Percentiles rank a stretch among this genome's conserved stretches.
These are phyloP conservation scores for Tolypocladium guangdongense DNA, from an alignment of 2,329 filamentous ascomycete species.

Conservation along the genomic window DNA sequence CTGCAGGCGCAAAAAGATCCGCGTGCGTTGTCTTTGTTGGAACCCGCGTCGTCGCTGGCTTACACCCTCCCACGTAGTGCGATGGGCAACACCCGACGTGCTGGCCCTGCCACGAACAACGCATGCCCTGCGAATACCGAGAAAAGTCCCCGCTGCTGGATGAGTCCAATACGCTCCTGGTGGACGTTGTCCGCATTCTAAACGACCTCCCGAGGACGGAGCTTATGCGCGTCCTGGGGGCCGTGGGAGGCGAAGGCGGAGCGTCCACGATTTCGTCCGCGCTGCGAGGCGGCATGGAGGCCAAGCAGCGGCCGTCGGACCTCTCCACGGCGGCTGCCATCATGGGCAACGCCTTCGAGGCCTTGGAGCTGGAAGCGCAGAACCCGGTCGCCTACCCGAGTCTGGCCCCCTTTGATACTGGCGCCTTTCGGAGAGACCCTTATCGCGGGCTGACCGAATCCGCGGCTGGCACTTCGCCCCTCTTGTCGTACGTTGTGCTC, in stretches of 20 bases:
- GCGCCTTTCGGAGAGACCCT: background rate
- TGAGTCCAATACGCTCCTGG: constrained; percentile 3
- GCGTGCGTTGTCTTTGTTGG: constrained; percentile 5
- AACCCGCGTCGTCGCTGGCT: background rate
- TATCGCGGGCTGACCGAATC: background rate
- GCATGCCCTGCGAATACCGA: constrained; percentile 7
- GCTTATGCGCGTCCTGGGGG: constrained; percentile 8
- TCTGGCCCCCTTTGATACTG: background rate
- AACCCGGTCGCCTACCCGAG: constrained; percentile 12
- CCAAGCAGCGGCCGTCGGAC: background rate
- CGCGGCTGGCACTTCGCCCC: background rate
- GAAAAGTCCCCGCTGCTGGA: constrained; percentile 6
- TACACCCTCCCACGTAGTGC: constrained; percentile 4
- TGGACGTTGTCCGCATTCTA: constrained; percentile 15
- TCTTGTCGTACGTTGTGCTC: background rate
- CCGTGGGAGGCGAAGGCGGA: constrained; percentile 11
- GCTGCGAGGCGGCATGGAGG: constrained; percentile 4
- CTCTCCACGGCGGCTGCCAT: background rate
- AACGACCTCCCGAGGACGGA: constrained; percentile 9
- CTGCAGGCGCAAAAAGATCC: constrained; percentile 12
- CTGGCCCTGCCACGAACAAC: constrained; percentile 8
- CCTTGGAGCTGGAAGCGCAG: constrained; percentile 13
- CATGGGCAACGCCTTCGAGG: background rate
- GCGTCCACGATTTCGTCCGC: constrained; percentile 10
- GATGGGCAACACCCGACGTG: constrained; percentile 11